Base-by-base conservation (phyloP, 176 grass and related monocot genomes). In the Bothriochloa decipiens region DNA sequence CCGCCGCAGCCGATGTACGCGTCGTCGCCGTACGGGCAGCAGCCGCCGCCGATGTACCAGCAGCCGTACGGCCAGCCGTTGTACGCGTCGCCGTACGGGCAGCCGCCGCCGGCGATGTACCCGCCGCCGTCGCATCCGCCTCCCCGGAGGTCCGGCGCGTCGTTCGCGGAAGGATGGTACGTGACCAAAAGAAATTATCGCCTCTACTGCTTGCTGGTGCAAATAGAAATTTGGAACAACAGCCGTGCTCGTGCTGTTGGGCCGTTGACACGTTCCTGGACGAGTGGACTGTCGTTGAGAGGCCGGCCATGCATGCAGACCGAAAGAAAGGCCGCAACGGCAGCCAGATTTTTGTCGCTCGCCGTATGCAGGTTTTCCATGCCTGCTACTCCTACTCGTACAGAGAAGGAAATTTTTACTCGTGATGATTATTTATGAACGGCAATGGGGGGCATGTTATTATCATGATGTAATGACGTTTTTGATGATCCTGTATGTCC, bases 161-260 rank as follows among this genome's bases (percentile, higher is more conserved):
- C 86, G 35, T 88, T 88, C 55, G 23, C 35, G 6, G 65, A 85
- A 45, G 89, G 77, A 88, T 91, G 89, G 86, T 91, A 88, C 46
- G 85, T 64, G n/a, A 2, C 3, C 37, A 27, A 25, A 2, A 8
- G 8, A 13, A 46, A 1, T 20, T 7, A 15, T 7, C 13, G 28
- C 1, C 45, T 46, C 15, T 17, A 0, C 4, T 17, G 14, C 46
- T 10, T 43, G 41, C 41, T 12, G 11, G 3, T 36, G 15, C 65
- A 53, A 2, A 41, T 22, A 55, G 17, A 55, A 41, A 7, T 41
- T 14, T 70, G 69, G 69, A 60, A 22, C 45, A 71, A 15, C 25
- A 22, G 35, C 16, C 9, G 8, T 17, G 28, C 14, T 23, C 16
- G 16, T 26, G 16, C 3, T 28, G 32, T 40, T 5, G 73, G 29